phyloP scores from a whole-genome alignment of 1,284 basidiomycete genomes.

The Coriolopsis trogii region DNA sequence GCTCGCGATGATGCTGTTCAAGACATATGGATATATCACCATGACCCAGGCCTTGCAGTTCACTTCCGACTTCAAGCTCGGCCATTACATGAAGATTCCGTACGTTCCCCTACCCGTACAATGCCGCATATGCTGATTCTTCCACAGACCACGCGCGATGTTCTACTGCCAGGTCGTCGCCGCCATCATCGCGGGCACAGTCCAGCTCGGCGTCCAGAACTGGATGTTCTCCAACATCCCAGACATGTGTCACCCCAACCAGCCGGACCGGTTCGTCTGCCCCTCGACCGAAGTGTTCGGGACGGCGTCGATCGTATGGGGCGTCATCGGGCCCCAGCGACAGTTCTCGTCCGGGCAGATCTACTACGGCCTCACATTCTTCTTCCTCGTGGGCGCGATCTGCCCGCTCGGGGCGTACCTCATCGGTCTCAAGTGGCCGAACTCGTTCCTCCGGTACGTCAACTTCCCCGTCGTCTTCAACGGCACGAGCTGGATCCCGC shows the following conservation, averaged over 20 bases:
- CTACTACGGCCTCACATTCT: slow-evolving; percentile 44
- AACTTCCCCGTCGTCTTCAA: slow-evolving; percentile 62
- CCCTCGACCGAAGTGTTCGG: slow-evolving; percentile 43
- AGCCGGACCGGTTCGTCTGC: slow-evolving; percentile 54
- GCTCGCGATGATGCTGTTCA: slow-evolving; percentile 60
- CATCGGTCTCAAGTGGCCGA: slow-evolving; percentile 41
- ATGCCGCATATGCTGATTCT: background rate
- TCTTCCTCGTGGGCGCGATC: slow-evolving; percentile 52
- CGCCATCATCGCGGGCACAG: slow-evolving; percentile 63
- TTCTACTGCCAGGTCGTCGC: slow-evolving; percentile 65
- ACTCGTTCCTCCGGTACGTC: slow-evolving; percentile 67
- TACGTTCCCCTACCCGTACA: slow-evolving; percentile 12
- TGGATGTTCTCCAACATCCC: slow-evolving; percentile 67
- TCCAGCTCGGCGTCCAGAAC: slow-evolving; percentile 66
- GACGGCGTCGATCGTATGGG: slow-evolving; percentile 38
- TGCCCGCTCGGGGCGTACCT: slow-evolving; percentile 43
- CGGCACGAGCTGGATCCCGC: slow-evolving; percentile 41
- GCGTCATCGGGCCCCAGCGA: slow-evolving; percentile 42
- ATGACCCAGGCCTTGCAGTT: slow-evolving; percentile 48
- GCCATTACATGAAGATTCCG: slow-evolving; percentile 75
- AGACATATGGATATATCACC: slow-evolving; percentile 51
- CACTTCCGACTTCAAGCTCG: slow-evolving; percentile 72
- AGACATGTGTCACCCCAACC: slow-evolving; percentile 49
- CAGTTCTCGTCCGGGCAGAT: slow-evolving; percentile 45
- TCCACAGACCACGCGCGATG: slow-evolving; percentile 48